A percentile compares a stretch with the other conserved stretches of the same genome.
These are phyloP conservation scores for Fusarium denticulatum DNA, from an alignment of 2,329 filamentous ascomycete species.

Conservation along the genomic window DNA sequence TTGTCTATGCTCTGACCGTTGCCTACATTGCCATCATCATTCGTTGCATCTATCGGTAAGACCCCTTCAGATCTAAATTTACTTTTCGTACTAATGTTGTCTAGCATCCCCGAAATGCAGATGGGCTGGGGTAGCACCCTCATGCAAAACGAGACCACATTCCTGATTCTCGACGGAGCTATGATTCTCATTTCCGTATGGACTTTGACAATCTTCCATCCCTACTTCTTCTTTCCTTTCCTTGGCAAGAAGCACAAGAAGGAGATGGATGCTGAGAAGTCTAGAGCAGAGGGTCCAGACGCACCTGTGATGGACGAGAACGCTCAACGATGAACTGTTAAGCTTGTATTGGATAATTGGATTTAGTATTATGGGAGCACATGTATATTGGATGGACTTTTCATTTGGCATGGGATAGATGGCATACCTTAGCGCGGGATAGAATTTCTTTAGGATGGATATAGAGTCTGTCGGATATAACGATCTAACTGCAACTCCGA, in stretches of 20 bases:
- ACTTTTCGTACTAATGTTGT: not conserved
- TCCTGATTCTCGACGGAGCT: slow-evolving; percentile 30
- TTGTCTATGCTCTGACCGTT: slow-evolving; percentile 13
- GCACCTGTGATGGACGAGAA: not conserved
- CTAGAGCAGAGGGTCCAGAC: not conserved
- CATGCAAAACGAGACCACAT: slow-evolving; percentile 36
- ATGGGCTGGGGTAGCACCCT: slow-evolving; percentile 36
- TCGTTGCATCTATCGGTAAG: slow-evolving; percentile 36
- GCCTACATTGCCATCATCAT: slow-evolving; percentile 32
- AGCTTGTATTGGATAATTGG: not conserved
- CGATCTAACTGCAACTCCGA: not conserved
- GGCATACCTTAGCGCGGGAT: not conserved
- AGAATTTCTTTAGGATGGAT: not conserved
- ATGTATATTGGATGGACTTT: rapidly evolving
- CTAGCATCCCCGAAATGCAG: slow-evolving; percentile 33
- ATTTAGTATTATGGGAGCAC: not conserved
- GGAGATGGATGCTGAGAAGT: not conserved
- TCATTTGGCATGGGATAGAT: not conserved
- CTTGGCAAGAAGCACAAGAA: slow-evolving; percentile 10
- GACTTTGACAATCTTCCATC: slow-evolving; percentile 32
- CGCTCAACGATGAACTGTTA: not conserved
- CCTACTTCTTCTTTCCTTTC: slow-evolving; percentile 30
- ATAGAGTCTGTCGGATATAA: not conserved
- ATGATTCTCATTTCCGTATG: slow-evolving; percentile 33
- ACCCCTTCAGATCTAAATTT: rapidly evolving